Evolutionary conservation across 768 basidiomycete species (phyloP).

Genomic region (Boletus subparvulus): DNA sequence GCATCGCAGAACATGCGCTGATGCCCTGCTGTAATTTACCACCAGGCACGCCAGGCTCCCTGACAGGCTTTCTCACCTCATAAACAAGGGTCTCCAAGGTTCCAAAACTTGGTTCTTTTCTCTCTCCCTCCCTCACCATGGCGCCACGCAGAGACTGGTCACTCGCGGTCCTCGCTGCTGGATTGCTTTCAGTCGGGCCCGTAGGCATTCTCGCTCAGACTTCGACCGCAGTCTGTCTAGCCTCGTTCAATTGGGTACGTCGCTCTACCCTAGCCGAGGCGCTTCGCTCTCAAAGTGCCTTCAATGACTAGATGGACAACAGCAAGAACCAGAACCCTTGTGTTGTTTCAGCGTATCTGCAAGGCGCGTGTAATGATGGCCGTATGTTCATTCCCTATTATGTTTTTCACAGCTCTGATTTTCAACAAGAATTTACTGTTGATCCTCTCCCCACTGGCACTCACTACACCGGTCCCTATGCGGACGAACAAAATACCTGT

Average conservation of each 20-base stretch:
- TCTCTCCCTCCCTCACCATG: constrained; percentile 7
- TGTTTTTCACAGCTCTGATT: constrained; percentile 6
- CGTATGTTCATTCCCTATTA: constrained; percentile 33
- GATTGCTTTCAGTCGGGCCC: constrained; percentile 19
- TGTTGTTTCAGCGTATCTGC: constrained; percentile 42
- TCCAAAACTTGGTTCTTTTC: background rate
- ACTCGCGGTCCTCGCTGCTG: constrained; percentile 17
- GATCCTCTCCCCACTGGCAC: constrained; percentile 35
- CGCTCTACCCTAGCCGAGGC: too few species aligned
- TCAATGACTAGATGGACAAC: constrained; percentile 35
- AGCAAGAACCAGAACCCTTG: constrained; percentile 50
- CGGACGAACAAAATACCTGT: constrained; percentile 35
- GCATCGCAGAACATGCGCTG: background rate
- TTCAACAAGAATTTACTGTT: constrained; percentile 38
- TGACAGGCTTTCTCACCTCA: background rate
- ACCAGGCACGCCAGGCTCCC: constrained; percentile 8
- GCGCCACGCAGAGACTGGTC: constrained; percentile 6
- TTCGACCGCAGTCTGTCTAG: constrained; percentile 20
- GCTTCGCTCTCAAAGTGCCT: background rate
- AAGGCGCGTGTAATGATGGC: constrained; percentile 42
- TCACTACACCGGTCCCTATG: constrained; percentile 36
- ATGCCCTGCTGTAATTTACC: constrained; percentile 9
- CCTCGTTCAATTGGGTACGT: constrained; percentile 30
- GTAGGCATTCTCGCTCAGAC: constrained; percentile 22
- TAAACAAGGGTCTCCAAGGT: background rate